Percentiles rank a stretch among this genome's conserved stretches.
phyloP scores from a whole-genome alignment of 805 yeast genomes.

The Hanseniaspora jakobsenii region DNA sequence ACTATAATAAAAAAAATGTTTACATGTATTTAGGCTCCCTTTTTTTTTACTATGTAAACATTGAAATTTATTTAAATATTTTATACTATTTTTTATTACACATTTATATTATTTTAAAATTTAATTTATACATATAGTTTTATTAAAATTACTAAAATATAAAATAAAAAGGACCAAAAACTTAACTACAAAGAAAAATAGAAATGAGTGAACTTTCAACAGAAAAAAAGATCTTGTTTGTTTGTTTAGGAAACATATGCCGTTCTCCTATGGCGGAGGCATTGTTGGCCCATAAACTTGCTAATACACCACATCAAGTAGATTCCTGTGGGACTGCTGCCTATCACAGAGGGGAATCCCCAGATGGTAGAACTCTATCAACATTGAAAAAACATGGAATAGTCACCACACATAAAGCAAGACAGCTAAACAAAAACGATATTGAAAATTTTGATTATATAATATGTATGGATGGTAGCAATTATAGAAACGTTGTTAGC shows the following conservation, averaged over 20 bases:
- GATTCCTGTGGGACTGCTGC: slow-evolving; percentile 87
- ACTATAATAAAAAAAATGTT: too few relatives aligned
- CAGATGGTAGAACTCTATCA: slow-evolving; percentile 61
- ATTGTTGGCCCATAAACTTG: slow-evolving; percentile 57
- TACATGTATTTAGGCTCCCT: too few relatives aligned
- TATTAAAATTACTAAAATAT: neutral
- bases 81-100: too few relatives aligned
- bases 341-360: slow-evolving; percentile 70
- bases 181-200: too few relatives aligned
- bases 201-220: too few relatives aligned
- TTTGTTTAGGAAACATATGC: slow-evolving; percentile 83
- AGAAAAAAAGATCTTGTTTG: slow-evolving; percentile 36
- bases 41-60: too few relatives aligned
- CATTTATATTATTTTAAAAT: too few relatives aligned
- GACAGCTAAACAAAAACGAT: slow-evolving; percentile 44
- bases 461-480: slow-evolving; percentile 60
- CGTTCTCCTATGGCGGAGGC: slow-evolving; percentile 99
- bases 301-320: slow-evolving; percentile 30
- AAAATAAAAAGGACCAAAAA: neutral
- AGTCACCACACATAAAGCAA: slow-evolving; percentile 63
- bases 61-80: too few relatives aligned
- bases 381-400: slow-evolving; percentile 63
- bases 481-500: slow-evolving; percentile 38
- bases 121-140: neutral
- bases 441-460: slow-evolving; percentile 53